A percentile compares a stretch with the other conserved stretches of the same genome.
Conservation (phyloP, 2,329 filamentous ascomycete species). For the Cytospora piceicola region DNA sequence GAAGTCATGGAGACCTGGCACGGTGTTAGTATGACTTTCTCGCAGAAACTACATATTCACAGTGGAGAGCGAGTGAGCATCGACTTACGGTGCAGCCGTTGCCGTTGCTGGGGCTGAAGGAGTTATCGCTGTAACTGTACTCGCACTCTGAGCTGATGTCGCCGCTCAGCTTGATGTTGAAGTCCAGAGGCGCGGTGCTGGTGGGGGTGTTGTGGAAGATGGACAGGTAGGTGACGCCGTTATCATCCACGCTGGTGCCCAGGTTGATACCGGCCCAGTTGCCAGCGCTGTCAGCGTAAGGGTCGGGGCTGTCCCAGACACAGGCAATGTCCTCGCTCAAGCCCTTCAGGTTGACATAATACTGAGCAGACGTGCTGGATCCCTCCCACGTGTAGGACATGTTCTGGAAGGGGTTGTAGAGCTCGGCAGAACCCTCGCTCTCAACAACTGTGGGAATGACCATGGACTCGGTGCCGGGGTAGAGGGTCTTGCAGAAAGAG, state of each 20-base stretch:
- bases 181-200: conserved; percentile 70
- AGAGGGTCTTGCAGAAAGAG: conserved; percentile 91
- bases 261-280: conserved; percentile 91
- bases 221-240: conserved; percentile 75
- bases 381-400: conserved; percentile 80
- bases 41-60: not conserved
- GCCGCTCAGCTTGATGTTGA: conserved; percentile 76
- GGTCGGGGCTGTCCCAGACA: conserved; percentile 64
- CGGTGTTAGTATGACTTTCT: not conserved
- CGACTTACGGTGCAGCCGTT: conserved; percentile 81
- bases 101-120: conserved; percentile 32
- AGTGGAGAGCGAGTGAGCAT: not conserved
- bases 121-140: conserved; percentile 48
- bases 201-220: conserved; percentile 86
- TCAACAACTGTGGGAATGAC: conserved; percentile 71
- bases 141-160: conserved; percentile 64
- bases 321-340: conserved; percentile 70
- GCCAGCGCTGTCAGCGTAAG: conserved; percentile 60
- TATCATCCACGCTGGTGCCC: conserved; percentile 71
- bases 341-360: conserved; percentile 91
- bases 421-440: conserved; percentile 60
- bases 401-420: conserved; percentile 76
- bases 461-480: conserved; percentile 90
- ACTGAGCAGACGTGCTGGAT: conserved; percentile 82
- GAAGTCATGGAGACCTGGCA: conserved; percentile 21